A percentile compares a stretch with the other conserved stretches of the same genome.
These are phyloP conservation scores for Globisporangium paroecandrum DNA, from an alignment of 352 stramenopile genomes.

Conservation along the genomic window DNA sequence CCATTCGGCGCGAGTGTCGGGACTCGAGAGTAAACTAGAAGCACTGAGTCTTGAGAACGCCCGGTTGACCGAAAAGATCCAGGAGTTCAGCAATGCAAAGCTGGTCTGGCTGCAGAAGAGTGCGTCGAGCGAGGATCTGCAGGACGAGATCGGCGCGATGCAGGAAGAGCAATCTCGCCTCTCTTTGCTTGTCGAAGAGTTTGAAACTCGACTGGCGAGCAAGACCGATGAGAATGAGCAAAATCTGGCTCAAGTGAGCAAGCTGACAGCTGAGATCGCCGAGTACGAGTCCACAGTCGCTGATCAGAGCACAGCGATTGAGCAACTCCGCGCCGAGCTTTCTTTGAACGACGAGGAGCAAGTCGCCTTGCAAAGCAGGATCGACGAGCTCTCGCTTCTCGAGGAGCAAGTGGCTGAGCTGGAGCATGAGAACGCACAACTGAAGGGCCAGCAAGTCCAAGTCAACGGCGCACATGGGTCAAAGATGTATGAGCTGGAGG, in stretches of 20 bases:
- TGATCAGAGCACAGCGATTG: conserved; percentile 15
- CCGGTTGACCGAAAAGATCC: conserved; percentile 11
- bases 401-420: conserved; percentile 13
- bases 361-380: conserved; percentile 9
- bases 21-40: conserved; percentile 7
- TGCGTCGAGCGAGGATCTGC: conserved; percentile 24
- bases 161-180: conserved; percentile 22
- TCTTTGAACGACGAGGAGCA: conserved; percentile 14
- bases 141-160: conserved; percentile 23
- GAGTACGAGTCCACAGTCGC: conserved; percentile 21
- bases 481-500: conserved; percentile 10
- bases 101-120: conserved; percentile 23
- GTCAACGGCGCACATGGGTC: background rate
- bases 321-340: conserved; percentile 16
- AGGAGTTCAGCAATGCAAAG: conserved; percentile 20
- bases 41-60: background rate
- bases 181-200: conserved; percentile 5
- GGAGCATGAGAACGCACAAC: background rate
- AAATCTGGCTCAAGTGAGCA: background rate
- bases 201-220: conserved; percentile 15
- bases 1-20: conserved; percentile 2
- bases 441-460: conserved; percentile 1
- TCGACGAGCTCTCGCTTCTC: conserved; percentile 22
- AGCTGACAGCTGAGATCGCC: conserved; percentile 10
- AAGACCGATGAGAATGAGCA: conserved; percentile 23